Conservation (phyloP, 371 early-diverging fungal genomes). For the Zancudomyces culisetae region DNA sequence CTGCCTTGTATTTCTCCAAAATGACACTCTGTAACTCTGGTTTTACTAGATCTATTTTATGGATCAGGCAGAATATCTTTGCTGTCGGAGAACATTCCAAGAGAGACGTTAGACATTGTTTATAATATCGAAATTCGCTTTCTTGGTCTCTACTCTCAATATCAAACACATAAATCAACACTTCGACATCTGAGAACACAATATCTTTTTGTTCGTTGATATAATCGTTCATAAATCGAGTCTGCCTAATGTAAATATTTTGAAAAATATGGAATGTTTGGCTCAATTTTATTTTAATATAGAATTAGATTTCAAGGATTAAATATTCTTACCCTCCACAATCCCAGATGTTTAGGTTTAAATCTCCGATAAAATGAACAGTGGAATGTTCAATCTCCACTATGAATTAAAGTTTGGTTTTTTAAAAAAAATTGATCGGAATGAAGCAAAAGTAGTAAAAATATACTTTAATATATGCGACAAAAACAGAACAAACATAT, state of each 20-base stretch:
- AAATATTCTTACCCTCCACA: conserved; percentile 49
- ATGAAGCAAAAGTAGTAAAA: too few species aligned
- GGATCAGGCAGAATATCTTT: conserved; percentile 81
- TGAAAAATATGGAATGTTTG: neutral
- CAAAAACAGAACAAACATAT: too few species aligned
- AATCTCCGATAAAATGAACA: conserved; percentile 81
- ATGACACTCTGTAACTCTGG: neutral
- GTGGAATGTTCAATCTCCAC: conserved; percentile 94
- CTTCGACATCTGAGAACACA: conserved; percentile 93
- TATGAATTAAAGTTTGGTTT: too few species aligned
- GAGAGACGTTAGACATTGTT: conserved; percentile 73
- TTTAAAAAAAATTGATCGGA: too few species aligned
- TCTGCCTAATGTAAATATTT: conserved; percentile 38
- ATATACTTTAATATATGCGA: too few species aligned
- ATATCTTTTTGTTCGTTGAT: conserved; percentile 78
- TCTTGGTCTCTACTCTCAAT: conserved; percentile 80
- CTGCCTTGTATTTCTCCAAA: conserved; percentile 17
- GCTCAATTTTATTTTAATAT: neutral
- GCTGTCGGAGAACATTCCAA: conserved; percentile 66
- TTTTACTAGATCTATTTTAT: conserved; percentile 85
- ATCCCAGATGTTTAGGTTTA: conserved; percentile 91
- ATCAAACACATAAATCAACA: conserved; percentile 93
- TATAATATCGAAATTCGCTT: conserved; percentile 76
- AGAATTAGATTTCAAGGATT: neutral
- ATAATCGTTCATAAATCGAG: conserved; percentile 91